Base-by-base conservation (phyloP, 2,329 filamentous ascomycete species). In the Chaetomium sp. region DNA sequence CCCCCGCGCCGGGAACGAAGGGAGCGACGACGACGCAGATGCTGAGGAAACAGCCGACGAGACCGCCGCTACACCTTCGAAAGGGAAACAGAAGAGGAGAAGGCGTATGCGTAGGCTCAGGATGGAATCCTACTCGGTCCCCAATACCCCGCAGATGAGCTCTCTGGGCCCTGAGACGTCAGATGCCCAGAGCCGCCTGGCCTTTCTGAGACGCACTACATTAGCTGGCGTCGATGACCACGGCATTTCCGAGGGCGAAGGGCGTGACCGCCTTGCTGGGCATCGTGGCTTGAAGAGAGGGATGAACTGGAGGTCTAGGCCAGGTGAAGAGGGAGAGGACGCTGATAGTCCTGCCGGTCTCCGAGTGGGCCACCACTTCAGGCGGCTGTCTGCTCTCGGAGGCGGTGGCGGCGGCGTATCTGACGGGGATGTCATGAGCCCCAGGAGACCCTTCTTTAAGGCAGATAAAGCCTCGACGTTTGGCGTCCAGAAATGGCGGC, bases 21-120 rank as follows among this genome's bases (percentile, higher is more conserved):
- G 86, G 23, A 91, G 87, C 74, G 91, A 93, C 75, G 87, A 82
- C 16, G 89, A 90, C 72, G 88, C 90, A 0, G 92, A 95, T 75
- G 91, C 89, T 1, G 93, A 96, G 74, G 92, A 95, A 74, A 96
- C 92, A 53, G 91, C 88, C 0, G 92, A 93, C 60, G 93, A 97
- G 73, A 83, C 83, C 21, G 72, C 77, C n/a, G 74, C 78, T 16
- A 79, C 81, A 60, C 72, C 77, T 31, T 71, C 76, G 1, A 85
- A 83, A 67, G 81, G 81, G 35, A 90, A 85, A 55, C 69, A 68
- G 76, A 88, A 84, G 75, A 88, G 87, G 75, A 85, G 86, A 68
- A 87, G 82, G 70, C 83, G 84, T 66, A 81, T 87, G 69, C 85
- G 81, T 45, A 82, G 82, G 74, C 76, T 80, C 35, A 81, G 83